These are phyloP conservation scores for Raffaelea ambrosiae DNA, from an alignment of 2,329 filamentous ascomycete genomes.

Conservation along the genomic window DNA sequence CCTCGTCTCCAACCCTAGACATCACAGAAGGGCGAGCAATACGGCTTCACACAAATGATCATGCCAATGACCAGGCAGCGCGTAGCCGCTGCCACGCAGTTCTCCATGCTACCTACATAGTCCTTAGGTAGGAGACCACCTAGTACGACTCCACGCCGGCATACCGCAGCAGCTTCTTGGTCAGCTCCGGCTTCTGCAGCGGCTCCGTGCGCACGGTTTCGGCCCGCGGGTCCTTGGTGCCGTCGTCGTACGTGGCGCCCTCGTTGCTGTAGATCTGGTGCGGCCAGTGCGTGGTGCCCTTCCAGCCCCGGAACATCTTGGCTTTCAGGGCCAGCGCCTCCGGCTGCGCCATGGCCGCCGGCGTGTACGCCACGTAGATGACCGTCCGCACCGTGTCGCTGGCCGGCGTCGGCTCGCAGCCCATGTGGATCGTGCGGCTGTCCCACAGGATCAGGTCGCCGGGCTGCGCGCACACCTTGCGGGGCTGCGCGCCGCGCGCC, in stretches of 20 bases:
- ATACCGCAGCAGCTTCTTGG: neutral
- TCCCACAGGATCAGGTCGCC: constrained; percentile 28
- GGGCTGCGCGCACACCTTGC: constrained; percentile 22
- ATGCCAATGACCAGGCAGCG: too few relatives aligned
- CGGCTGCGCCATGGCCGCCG: constrained; percentile 21
- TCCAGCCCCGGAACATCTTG: constrained; percentile 18
- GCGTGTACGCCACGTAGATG: constrained; percentile 26
- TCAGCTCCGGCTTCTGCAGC: constrained; percentile 10
- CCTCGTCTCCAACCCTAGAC: too few relatives aligned
- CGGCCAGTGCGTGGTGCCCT: constrained; percentile 21
- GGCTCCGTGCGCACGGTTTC: constrained; percentile 20
- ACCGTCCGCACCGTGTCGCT: constrained; percentile 19
- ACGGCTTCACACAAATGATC: too few relatives aligned
- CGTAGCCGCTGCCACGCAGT: too few relatives aligned
- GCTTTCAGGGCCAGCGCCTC: constrained; percentile 20
- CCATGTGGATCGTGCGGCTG: constrained; percentile 26
- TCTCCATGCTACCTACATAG: too few relatives aligned
- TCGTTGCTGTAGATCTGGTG: neutral
- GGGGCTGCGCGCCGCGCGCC: constrained; percentile 10
- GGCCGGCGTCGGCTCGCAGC: constrained; percentile 18
- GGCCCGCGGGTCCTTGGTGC: neutral
- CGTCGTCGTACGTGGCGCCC: neutral
- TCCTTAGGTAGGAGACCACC: too few relatives aligned
- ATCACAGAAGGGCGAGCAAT: too few relatives aligned
- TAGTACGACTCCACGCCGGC: neutral